Base-by-base conservation (phyloP, 768 basidiomycete species). In the Tylopilus balloui region DNA sequence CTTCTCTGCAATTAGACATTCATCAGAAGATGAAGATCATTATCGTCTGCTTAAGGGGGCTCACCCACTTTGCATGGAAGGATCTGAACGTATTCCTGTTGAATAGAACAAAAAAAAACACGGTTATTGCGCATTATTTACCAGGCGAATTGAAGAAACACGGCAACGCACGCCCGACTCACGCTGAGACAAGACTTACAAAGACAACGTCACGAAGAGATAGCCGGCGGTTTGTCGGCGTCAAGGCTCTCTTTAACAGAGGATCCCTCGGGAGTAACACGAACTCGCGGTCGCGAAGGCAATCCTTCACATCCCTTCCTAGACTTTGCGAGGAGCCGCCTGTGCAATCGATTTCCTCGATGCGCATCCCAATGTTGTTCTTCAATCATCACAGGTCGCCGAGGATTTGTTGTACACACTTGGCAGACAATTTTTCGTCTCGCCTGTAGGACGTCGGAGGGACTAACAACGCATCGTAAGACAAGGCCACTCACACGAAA, bases 371-470 rank as follows among this genome's bases (percentile, higher is more conserved):
- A 85, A 41, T 76, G 65, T 10, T 50, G 48, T 9, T 73, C 75
- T 42, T 88, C 77, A 67, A 92, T 78, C 73, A 87, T 77, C 13
- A 80, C 65, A 0, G 89, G 89, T 21, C 74, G 71, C 19, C 73
- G 65, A 2, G 72, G 58, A 47, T 87, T 70, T 4, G 61, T 47
- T 9, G 88, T 89, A 57, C 89, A 92, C 10, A 75, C 63, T 3
- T 73, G 58, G 62, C 89, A 92, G 4, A 79, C 67, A 6, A 76
- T 61, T 55, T 82, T 83, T 47, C 71, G 78, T 42, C 81, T 77
- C 1, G 80, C 79, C 38, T 69, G 62, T 4, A 90, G 67, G 15
- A 80, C 69, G 3, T 75, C 73, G 1, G 67, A 65, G 3, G 88
- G 86, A 53, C 88, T 92, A 35, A 42, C 53, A 50, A 21, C 19